phyloP scores from a whole-genome alignment of 345 rosid genomes.

The Salix arbutifolia region DNA sequence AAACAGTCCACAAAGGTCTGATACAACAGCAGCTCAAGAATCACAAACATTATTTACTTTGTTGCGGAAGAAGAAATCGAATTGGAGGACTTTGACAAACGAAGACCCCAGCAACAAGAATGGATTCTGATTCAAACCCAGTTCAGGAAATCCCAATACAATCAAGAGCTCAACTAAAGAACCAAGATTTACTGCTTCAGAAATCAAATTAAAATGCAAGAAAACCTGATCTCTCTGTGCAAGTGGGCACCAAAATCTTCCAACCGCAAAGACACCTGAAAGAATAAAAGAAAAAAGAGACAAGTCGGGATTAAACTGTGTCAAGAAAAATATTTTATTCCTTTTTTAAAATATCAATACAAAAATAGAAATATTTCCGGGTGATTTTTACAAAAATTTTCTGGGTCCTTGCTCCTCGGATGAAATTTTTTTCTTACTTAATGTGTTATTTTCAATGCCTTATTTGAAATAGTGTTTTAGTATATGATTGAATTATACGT shows the following conservation, averaged over 20 bases:
- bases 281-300: slow-evolving; percentile 10
- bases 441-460: too few relatives aligned
- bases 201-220: slow-evolving; percentile 18
- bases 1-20: not conserved
- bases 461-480: too few relatives aligned
- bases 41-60: not conserved
- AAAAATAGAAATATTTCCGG: not conserved
- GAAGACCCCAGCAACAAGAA: slow-evolving; percentile 22
- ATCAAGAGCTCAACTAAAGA: slow-evolving; percentile 20
- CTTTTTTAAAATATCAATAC: slow-evolving; percentile 10
- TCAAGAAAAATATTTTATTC: not conserved
- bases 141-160: slow-evolving; percentile 20
- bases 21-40: not conserved
- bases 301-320: slow-evolving; percentile 6
- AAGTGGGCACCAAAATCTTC: slow-evolving; percentile 20
- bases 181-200: slow-evolving; percentile 15
- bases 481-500: too few relatives aligned
- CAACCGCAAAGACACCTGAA: slow-evolving; percentile 10
- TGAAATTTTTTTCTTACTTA: too few relatives aligned
- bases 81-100: not conserved
- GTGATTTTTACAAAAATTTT: not conserved
- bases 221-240: slow-evolving; percentile 4
- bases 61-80: not conserved
- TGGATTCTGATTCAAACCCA: slow-evolving; percentile 33
- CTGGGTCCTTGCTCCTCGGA: slow-evolving; percentile 22